phyloP scores from a whole-genome alignment of 805 yeast genomes.

The Schwanniomyces pseudopolymorphus region DNA sequence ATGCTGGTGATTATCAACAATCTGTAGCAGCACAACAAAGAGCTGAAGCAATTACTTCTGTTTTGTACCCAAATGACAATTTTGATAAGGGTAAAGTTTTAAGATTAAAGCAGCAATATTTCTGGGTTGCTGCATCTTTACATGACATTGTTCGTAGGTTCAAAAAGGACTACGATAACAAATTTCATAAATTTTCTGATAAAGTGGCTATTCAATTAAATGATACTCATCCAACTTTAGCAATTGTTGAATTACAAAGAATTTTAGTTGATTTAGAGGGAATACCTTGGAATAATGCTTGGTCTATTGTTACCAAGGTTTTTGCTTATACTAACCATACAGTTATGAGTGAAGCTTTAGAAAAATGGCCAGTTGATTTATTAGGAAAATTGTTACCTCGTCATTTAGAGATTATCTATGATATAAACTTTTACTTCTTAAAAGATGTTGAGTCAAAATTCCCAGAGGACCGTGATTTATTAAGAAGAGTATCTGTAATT shows the following conservation, averaged over 20 bases:
- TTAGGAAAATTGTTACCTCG: slow-evolving; percentile 81
- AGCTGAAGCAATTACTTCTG: slow-evolving; percentile 92
- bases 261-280: slow-evolving; percentile 81
- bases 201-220: slow-evolving; percentile 89
- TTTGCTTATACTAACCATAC: slow-evolving; percentile 95
- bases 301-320: slow-evolving; percentile 76
- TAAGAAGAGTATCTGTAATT: slow-evolving; percentile 74
- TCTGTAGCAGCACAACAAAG: slow-evolving; percentile 83
- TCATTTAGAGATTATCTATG: slow-evolving; percentile 87
- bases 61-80: slow-evolving; percentile 90
- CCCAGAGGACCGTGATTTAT: slow-evolving; percentile 69
- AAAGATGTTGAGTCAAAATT: slow-evolving; percentile 71
- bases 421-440: slow-evolving; percentile 76
- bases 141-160: slow-evolving; percentile 89
- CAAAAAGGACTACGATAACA: slow-evolving; percentile 65
- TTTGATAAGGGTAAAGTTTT: slow-evolving; percentile 88
- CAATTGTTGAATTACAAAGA: slow-evolving; percentile 86
- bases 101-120: slow-evolving; percentile 91
- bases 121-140: slow-evolving; percentile 94
- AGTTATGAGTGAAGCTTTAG: slow-evolving; percentile 91
- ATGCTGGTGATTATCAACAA: slow-evolving; percentile 84
- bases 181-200: slow-evolving; percentile 83
- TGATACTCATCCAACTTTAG: slow-evolving; percentile 93
- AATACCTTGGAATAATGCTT: slow-evolving; percentile 78
- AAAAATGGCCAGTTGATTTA: slow-evolving; percentile 90